Conservation (phyloP, 75 land plant genomes). For the Cupressus sempervirens region DNA sequence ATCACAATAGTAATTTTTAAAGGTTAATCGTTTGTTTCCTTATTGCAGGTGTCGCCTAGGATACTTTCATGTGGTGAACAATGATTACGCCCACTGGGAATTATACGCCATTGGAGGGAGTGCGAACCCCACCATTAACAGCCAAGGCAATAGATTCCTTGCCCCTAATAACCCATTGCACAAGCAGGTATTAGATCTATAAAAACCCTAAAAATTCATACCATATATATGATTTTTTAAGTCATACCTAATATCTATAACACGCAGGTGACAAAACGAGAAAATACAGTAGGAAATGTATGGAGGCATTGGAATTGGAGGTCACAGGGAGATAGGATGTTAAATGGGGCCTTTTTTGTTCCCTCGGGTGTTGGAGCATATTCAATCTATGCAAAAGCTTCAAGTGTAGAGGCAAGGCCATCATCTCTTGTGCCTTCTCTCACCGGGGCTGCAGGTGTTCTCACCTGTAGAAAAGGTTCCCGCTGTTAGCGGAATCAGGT, state of each 20-base stretch:
- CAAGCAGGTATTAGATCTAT: conserved; percentile 11
- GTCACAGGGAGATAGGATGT: conserved; percentile 53
- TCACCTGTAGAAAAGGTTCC: conserved; percentile 19
- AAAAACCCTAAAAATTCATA: not conserved
- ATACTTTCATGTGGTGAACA: conserved; percentile 87
- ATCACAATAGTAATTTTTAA: not conserved
- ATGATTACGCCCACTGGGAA: conserved; percentile 86
- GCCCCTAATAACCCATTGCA: conserved; percentile 47
- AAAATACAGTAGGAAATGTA: conserved; percentile 17
- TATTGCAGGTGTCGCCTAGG: conserved; percentile 75
- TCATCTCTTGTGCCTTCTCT: conserved; percentile 20
- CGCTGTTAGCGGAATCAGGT: not conserved
- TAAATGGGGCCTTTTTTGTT: conserved; percentile 64
- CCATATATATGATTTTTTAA: not conserved
- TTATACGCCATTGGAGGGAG: conserved; percentile 97
- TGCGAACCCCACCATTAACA: conserved; percentile 78
- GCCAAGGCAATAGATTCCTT: conserved; percentile 79
- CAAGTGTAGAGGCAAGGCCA: conserved; percentile 54
- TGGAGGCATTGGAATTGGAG: conserved; percentile 47
- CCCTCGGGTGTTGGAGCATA: conserved; percentile 47
- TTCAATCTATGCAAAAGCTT: conserved; percentile 49
- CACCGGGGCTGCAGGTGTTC: conserved; percentile 28
- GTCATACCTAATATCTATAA: too few relatives aligned
- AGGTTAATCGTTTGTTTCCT: not conserved
- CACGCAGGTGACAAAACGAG: conserved; percentile 3